phyloP scores from a whole-genome alignment of 306 rosid genomes.

The Gleditsia sinensis region DNA sequence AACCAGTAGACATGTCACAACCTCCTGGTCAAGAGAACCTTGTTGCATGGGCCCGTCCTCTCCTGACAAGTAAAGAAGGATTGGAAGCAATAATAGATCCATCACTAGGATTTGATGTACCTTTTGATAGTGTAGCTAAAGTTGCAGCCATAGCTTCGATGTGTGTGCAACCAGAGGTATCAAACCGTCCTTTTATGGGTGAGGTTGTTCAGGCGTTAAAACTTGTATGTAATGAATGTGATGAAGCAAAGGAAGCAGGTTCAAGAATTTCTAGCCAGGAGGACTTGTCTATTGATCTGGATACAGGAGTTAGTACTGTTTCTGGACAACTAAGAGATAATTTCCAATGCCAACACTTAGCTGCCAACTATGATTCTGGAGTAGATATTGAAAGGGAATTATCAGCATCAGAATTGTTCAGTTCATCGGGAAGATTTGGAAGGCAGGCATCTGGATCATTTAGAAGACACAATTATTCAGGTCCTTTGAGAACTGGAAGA shows the following conservation, averaged over 20 bases:
- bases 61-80: conserved; percentile 80
- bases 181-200: conserved; percentile 93
- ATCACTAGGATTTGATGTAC: conserved; percentile 56
- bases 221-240: conserved; percentile 76
- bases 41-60: conserved; percentile 92
- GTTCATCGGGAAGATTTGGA: conserved; percentile 56
- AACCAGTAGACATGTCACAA: conserved; percentile 92
- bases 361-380: conserved; percentile 45
- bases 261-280: conserved; percentile 61
- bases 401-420: conserved; percentile 59
- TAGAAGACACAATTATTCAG: conserved; percentile 74
- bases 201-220: conserved; percentile 98
- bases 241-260: conserved; percentile 63
- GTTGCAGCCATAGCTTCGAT: conserved; percentile 99
- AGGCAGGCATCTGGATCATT: conserved; percentile 61
- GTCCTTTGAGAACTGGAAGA: conserved; percentile 68
- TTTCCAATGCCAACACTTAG: conserved; percentile 54
- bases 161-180: conserved; percentile 98
- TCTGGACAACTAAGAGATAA: conserved; percentile 55
- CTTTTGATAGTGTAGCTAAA: conserved; percentile 75
- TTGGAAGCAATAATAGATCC: conserved; percentile 65
- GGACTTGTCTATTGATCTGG: conserved; percentile 51
- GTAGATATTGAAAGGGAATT: conserved; percentile 57
- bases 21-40: conserved; percentile 96
- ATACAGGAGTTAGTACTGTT: conserved; percentile 20